phyloP scores from a whole-genome alignment of 2,329 filamentous ascomycete species.

The Fusarium annulatum region DNA sequence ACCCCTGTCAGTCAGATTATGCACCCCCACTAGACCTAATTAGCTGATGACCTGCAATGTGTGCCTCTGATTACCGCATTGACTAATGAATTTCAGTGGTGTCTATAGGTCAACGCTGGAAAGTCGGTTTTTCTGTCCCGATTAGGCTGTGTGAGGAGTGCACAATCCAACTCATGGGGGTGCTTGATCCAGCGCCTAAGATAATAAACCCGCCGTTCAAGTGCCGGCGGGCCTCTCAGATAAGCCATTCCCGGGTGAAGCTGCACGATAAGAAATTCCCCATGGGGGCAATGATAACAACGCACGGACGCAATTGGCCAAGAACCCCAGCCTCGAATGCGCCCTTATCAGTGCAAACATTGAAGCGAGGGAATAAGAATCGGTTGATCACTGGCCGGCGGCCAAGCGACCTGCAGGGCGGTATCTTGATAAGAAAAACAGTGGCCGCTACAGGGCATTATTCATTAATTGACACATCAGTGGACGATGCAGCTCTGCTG shows the following conservation, averaged over 20 bases:
- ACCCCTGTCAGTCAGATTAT: not conserved
- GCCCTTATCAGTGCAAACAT: constrained; percentile 14
- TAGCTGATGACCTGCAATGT: not conserved
- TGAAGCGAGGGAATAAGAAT: constrained; percentile 1
- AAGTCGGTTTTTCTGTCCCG: not conserved
- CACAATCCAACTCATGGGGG: not conserved
- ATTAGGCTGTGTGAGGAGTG: not conserved
- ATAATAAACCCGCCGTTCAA: not conserved
- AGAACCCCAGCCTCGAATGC: not conserved
- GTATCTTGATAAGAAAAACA: constrained; percentile 17
- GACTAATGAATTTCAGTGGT: not conserved
- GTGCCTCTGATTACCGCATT: not conserved
- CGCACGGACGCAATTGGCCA: not conserved
- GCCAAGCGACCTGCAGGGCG: not conserved
- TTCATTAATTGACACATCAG: constrained; percentile 30
- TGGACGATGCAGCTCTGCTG: not conserved
- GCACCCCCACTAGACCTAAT: not conserved
- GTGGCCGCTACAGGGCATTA: constrained; percentile 3
- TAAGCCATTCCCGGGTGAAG: constrained; percentile 1
- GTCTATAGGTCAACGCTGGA: not conserved
- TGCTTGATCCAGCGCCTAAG: not conserved
- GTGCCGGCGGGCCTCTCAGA: constrained; percentile 21
- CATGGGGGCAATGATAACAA: constrained; percentile 18
- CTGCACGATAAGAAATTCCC: constrained; percentile 8
- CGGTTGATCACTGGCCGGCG: constrained; percentile 16